Evolutionary conservation across 2,329 filamentous ascomycete species (phyloP).

Genomic region (Tolypocladium amazonense): DNA sequence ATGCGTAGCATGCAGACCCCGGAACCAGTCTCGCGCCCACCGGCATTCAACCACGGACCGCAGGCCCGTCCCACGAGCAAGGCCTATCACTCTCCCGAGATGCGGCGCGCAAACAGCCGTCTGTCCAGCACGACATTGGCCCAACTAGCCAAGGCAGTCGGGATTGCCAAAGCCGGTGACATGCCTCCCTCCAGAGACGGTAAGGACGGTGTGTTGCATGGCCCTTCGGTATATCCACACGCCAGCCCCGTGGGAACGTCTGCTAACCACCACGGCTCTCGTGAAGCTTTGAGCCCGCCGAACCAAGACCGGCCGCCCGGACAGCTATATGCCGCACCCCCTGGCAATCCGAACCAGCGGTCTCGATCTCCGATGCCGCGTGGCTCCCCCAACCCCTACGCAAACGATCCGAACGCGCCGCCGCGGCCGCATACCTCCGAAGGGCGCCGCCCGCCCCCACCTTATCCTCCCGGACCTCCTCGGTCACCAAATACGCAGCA

Average conservation of each 20-base stretch:
- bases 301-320: constrained; percentile 22
- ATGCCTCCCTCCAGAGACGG: constrained; percentile 17
- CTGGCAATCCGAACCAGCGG: constrained; percentile 27
- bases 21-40: constrained; percentile 67
- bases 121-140: constrained; percentile 74
- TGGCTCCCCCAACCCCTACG: constrained; percentile 20
- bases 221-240: constrained; percentile 40
- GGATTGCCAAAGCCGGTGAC: constrained; percentile 31
- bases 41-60: constrained; percentile 67
- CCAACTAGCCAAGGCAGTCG: constrained; percentile 65
- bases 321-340: constrained; percentile 28
- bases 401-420: constrained; percentile 17
- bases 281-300: constrained; percentile 38
- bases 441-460: constrained; percentile 17
- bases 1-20: constrained; percentile 52
- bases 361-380: constrained; percentile 33
- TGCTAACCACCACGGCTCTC: constrained; percentile 44
- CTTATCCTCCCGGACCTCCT: constrained; percentile 17
- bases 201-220: constrained; percentile 22
- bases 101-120: constrained; percentile 71
- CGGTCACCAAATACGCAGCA: constrained; percentile 18
- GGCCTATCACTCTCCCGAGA: constrained; percentile 65
- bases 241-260: constrained; percentile 37
- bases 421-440: constrained; percentile 20
- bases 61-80: constrained; percentile 56